Evolutionary conservation across 1,284 basidiomycete species (phyloP).

Genomic region (Termitomyces sp.): DNA sequence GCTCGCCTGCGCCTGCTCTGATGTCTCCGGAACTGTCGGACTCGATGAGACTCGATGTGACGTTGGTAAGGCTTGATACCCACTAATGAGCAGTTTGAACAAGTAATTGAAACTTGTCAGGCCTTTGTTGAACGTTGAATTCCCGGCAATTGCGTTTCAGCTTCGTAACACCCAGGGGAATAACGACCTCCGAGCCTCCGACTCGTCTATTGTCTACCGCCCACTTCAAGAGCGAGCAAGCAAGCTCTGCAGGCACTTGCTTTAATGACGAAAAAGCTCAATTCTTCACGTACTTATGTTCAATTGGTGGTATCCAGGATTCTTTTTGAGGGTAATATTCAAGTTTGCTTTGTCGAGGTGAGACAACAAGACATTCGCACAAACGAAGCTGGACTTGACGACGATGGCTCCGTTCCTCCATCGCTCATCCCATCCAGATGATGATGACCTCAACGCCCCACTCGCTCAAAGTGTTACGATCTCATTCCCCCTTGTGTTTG

Average conservation of each 20-base stretch:
- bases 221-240: slow-evolving; percentile 11
- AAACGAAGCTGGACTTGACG: neutral
- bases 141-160: slow-evolving; percentile 18
- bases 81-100: neutral
- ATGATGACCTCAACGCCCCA: slow-evolving; percentile 21
- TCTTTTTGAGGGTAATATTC: slow-evolving; percentile 21
- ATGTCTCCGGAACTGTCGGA: neutral
- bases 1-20: neutral
- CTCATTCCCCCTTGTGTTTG: no score
- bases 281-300: slow-evolving; percentile 10
- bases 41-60: neutral
- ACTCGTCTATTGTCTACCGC: slow-evolving; percentile 19
- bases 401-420: slow-evolving; percentile 8
- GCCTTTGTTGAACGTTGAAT: slow-evolving; percentile 14
- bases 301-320: slow-evolving; percentile 20
- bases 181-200: slow-evolving; percentile 15
- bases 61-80: neutral
- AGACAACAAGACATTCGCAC: neutral
- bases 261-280: neutral
- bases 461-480: slow-evolving; percentile 25
- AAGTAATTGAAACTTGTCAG: slow-evolving; percentile 10
- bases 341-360: slow-evolving; percentile 20
- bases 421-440: slow-evolving; percentile 21
- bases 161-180: slow-evolving; percentile 12
- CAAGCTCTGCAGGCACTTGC: slow-evolving; percentile 15